Base-by-base conservation (phyloP, 257 asterid species). In the Ocimum tenuiflorum region DNA sequence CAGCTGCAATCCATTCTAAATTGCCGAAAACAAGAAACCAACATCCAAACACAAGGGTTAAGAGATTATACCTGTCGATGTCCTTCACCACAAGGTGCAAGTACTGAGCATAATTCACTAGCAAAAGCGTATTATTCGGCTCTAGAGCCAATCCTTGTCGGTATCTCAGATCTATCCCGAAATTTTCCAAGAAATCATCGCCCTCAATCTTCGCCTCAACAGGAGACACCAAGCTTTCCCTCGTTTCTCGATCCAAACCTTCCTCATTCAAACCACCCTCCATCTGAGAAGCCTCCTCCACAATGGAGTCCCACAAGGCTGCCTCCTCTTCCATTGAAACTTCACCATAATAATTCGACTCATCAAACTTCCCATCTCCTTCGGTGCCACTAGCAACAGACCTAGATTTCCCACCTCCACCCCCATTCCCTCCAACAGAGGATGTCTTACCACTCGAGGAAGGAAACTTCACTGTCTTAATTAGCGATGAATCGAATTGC, bases 61-160 rank as follows among this genome's bases (percentile, higher is more conserved):
- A 58, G 68, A 22, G 19, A 11, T 19, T 47, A 41, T 86, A 94
- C 99, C 99, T 90, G 91, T 90, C 97, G 18, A 79, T 84, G 68
- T 94, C 97, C 27, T 64, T 88, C 46, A 73, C 75, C 0, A 88
- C 91, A 18, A 90, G 65, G 88, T 77, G 88, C 55, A 94, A 88
- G 78, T 90, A 94, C 59, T 90, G 97, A 53, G 97, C 99, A 67
- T 78, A 94, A 79, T 94, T 94, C 45, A 95, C 91, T 3, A 94
- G 85, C 78, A 94, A 72, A 33, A 94, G 95, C 31, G 95, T 54
- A 67, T 80, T 90, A n/a, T 74, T 65, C 18, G 97, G 97, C 50
- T 88, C 95, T 66, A 63, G 90, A 31, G 82, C 76, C 71, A 94
- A 63, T 48, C 54, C 85, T 14, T 73, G 47, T 63, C 76, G 95